phyloP scores from a whole-genome alignment of 257 asterid species.

The Nicotiana noctiflora region DNA sequence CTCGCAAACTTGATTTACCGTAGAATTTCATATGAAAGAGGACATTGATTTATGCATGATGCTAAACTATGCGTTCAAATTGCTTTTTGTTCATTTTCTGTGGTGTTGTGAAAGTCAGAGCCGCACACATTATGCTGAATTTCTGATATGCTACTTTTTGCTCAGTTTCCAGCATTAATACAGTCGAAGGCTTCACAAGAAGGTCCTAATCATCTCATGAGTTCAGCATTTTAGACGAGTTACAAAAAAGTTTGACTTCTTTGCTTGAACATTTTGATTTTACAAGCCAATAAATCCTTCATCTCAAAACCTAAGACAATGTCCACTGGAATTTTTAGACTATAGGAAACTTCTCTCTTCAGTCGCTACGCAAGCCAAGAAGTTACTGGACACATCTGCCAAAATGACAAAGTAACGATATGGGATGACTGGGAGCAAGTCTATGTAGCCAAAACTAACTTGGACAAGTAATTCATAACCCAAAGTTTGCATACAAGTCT shows the following conservation, averaged over 20 bases:
- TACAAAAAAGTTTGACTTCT: background rate
- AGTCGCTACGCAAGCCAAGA: background rate
- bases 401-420: background rate
- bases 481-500: background rate
- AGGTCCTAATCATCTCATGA: background rate
- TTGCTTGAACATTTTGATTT: background rate
- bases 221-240: background rate
- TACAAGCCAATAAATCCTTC: background rate
- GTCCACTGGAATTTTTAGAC: background rate
- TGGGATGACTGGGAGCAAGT: background rate
- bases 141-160: background rate
- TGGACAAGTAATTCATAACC: background rate
- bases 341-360: background rate
- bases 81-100: background rate
- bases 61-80: background rate
- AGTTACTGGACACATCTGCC: background rate
- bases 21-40: background rate
- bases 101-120: background rate
- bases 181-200: background rate
- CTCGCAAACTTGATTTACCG: no score
- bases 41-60: background rate
- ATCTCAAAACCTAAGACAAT: background rate
- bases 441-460: background rate
- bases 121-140: background rate
- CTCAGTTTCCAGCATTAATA: background rate